These are phyloP conservation scores for Trichopus zeylanicus DNA, from an alignment of 116 monocot species.

Conservation along the genomic window DNA sequence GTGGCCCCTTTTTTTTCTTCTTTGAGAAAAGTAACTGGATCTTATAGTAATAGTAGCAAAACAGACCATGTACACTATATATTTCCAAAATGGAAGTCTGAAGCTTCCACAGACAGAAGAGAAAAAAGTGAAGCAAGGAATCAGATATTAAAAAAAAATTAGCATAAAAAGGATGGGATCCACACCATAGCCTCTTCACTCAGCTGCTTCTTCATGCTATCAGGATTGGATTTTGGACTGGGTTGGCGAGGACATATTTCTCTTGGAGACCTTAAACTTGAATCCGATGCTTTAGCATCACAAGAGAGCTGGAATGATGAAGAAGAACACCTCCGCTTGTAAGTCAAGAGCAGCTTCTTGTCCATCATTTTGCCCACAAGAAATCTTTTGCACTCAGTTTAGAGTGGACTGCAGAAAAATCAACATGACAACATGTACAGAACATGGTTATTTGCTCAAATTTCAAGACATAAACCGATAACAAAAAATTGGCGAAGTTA, in stretches of 20 bases:
- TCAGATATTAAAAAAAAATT: too few relatives aligned
- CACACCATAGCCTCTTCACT: constrained; percentile 23
- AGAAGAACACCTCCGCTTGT: constrained; percentile 51
- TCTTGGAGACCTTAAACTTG: constrained; percentile 10
- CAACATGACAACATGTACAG: too few relatives aligned
- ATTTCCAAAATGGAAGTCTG: not conserved
- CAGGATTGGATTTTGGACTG: constrained; percentile 7
- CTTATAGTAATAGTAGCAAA: too few relatives aligned
- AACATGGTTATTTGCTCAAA: too few relatives aligned
- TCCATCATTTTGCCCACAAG: constrained; percentile 11
- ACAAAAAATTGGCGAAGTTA: too few relatives aligned
- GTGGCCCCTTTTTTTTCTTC: too few relatives aligned
- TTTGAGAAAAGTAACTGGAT: not conserved
- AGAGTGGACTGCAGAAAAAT: too few relatives aligned
- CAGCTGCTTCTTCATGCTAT: constrained; percentile 7
- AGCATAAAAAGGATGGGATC: not conserved
- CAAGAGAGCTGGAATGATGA: constrained; percentile 11
- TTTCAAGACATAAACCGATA: too few relatives aligned
- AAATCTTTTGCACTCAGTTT: too few relatives aligned
- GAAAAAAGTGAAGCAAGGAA: not conserved
- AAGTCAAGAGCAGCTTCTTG: constrained; percentile 32
- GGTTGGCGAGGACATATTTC: constrained; percentile 4
- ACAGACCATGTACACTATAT: too few relatives aligned
- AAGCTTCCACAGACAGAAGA: not conserved
- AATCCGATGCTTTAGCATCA: constrained; percentile 12